Base-by-base conservation (phyloP, 306 rosid species). In the Vicia faba region DNA sequence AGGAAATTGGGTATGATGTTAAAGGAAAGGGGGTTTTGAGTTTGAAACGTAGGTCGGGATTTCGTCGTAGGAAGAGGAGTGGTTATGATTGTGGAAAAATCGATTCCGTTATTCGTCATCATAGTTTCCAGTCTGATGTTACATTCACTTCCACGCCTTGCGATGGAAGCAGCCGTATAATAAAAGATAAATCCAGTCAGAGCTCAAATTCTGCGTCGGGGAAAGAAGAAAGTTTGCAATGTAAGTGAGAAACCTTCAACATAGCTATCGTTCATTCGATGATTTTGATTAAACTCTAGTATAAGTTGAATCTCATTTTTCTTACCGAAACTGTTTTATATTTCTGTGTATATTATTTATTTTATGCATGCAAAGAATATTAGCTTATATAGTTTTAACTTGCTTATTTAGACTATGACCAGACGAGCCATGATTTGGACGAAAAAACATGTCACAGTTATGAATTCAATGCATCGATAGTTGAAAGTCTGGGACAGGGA, bases 1-100 rank as follows among this genome's bases (percentile, higher is more conserved):
- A 71, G 77, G 91, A 82, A 71, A 64, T 69, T 4, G 86, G 75
- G 53, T 77, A 28, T 74, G 88, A 88, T 75, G 70, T 66, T 63
- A 85, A 82, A 82, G 91, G 97, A 40, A 93, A 90, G 78, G 76
- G 69, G 83, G 18, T 55, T 54, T 10, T 80, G 67, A 65, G 72
- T 75, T 13, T 69, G 67, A 88, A 83, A 85, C 79, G 83, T 19
- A 86, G 84, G 81, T 55, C 88, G 2, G 91, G 85, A 43, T 19
- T 79, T 78, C 88, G 87, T 50, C 80, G 82, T 4, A 65, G 82
- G 53, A 80, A 86, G 83, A 88, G 79, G 73, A 64, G 74, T 53
- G 11, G 64, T 67, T 66, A 75, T 64, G 86, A 81, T 33, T 64
- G 57, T 54, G 85, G 77, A 46, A 87, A 74, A 33, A 64, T 75